phyloP scores from a whole-genome alignment of 352 stramenopile species.

The Pythium plurisporium region DNA sequence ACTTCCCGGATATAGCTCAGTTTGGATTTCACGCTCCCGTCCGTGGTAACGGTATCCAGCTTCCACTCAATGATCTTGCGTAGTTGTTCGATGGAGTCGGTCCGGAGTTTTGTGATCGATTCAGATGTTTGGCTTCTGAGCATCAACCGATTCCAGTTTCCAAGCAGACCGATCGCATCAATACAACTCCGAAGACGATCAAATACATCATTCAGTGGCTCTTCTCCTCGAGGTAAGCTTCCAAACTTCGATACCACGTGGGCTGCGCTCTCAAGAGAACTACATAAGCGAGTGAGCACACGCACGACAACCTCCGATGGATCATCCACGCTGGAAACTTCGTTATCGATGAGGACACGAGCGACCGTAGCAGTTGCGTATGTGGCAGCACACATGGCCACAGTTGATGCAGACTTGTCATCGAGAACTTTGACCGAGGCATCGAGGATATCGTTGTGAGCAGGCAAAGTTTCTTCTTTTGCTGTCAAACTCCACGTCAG shows the following conservation, averaged over 20 bases:
- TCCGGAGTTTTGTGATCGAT: conserved; percentile 2
- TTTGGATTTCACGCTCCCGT: conserved; percentile 21
- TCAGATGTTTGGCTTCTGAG: background rate
- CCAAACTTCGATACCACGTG: conserved; percentile 11
- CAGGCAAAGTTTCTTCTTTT: background rate
- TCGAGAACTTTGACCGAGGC: background rate
- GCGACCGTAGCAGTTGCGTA: conserved; percentile 7
- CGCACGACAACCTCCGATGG: background rate
- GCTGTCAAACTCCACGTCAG: conserved; percentile 13
- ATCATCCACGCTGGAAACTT: background rate
- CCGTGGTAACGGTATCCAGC: conserved; percentile 4
- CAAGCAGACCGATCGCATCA: conserved; percentile 12
- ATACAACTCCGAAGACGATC: conserved; percentile 12
- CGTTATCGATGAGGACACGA: background rate
- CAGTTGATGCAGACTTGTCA: background rate
- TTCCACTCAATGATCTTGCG: conserved; percentile 20
- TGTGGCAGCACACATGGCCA: conserved; percentile 1
- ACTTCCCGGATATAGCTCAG: conserved; percentile 2
- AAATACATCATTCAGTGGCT: conserved; percentile 12
- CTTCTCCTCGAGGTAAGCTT: conserved; percentile 16
- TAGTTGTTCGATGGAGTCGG: conserved; percentile 3
- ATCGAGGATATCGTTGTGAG: background rate
- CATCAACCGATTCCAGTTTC: conserved; percentile 13
- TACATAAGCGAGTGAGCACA: background rate
- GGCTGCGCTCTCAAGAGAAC: background rate